Percentiles rank a stretch among this genome's conserved stretches.
These are phyloP conservation scores for Gaeumannomyces tritici DNA, from an alignment of 2,329 filamentous ascomycete genomes.

Conservation along the genomic window DNA sequence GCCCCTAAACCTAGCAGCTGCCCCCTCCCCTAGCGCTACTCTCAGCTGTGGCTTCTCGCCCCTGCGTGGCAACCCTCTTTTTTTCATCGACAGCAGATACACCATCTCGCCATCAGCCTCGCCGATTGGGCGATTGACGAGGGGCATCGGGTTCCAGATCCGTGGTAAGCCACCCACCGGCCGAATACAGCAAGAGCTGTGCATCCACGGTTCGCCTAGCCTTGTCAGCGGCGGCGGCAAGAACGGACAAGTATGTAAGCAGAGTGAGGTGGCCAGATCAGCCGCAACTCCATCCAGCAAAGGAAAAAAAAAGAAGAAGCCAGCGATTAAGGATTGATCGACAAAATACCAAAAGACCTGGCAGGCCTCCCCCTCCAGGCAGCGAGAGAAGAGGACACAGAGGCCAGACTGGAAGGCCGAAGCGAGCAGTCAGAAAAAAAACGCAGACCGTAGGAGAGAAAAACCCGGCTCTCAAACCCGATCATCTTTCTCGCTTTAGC, in stretches of 20 bases:
- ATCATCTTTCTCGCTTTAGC: background rate
- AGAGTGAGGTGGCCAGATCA: too few relatives aligned
- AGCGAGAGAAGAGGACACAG: background rate
- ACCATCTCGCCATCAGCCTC: too few relatives aligned
- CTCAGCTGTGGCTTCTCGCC: background rate
- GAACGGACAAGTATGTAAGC: background rate
- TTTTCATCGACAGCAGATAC: too few relatives aligned
- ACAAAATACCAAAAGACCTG: too few relatives aligned
- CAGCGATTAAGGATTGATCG: too few relatives aligned
- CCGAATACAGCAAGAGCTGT: background rate
- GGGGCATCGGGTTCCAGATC: background rate
- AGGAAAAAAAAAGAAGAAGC: too few relatives aligned
- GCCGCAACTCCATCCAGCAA: too few relatives aligned
- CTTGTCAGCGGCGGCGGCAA: background rate
- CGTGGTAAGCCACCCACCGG: background rate
- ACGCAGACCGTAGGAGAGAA: background rate
- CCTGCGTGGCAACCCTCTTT: background rate
- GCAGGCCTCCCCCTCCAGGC: too few relatives aligned
- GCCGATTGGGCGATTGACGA: background rate
- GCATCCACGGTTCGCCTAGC: too few relatives aligned
- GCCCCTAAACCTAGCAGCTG: background rate
- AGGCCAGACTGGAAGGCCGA: background rate
- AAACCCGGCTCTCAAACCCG: background rate
- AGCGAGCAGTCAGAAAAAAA: background rate
- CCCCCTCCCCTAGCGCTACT: background rate